Evolutionary conservation across 2,329 filamentous ascomycete species (phyloP).

Genomic region (Diaporthe destruens): DNA sequence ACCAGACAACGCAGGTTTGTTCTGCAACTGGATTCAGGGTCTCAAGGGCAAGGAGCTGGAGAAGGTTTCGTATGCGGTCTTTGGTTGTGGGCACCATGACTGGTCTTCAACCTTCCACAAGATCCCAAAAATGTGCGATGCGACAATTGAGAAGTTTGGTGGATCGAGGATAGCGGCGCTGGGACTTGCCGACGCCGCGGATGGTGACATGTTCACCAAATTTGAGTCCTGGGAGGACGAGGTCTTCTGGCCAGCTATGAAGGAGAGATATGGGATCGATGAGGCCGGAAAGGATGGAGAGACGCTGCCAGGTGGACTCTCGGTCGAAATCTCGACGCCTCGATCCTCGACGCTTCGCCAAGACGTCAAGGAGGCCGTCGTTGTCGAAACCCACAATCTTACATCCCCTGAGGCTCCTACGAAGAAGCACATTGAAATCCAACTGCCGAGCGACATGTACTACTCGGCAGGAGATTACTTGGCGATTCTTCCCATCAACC

Average conservation of each 20-base stretch:
- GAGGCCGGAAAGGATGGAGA: constrained; percentile 29
- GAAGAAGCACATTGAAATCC: constrained; percentile 76
- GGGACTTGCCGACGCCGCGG: constrained; percentile 69
- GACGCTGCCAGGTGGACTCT: constrained; percentile 49
- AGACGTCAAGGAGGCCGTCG: constrained; percentile 70
- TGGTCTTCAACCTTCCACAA: constrained; percentile 73
- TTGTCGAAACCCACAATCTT: constrained; percentile 64
- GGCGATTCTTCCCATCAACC: constrained; percentile 78
- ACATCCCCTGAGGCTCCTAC: constrained; percentile 61
- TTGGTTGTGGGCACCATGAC: constrained; percentile 72
- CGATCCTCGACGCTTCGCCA: constrained; percentile 69
- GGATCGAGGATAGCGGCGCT: constrained; percentile 59
- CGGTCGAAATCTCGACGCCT: constrained; percentile 63
- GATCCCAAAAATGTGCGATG: constrained; percentile 72
- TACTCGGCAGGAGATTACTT: constrained; percentile 83
- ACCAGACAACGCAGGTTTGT: constrained; percentile 76
- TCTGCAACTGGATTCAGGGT: constrained; percentile 74
- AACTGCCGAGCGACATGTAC: constrained; percentile 72
- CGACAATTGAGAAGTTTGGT: constrained; percentile 62
- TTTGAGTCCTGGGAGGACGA: constrained; percentile 74
- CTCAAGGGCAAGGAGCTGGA: constrained; percentile 62
- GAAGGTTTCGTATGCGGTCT: constrained; percentile 73
- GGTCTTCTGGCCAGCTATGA: constrained; percentile 60
- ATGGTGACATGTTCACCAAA: constrained; percentile 72
- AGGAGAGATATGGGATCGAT: constrained; percentile 50